These are phyloP conservation scores for Nemophila menziesii DNA, from an alignment of 257 asterid genomes.

Conservation along the genomic window DNA sequence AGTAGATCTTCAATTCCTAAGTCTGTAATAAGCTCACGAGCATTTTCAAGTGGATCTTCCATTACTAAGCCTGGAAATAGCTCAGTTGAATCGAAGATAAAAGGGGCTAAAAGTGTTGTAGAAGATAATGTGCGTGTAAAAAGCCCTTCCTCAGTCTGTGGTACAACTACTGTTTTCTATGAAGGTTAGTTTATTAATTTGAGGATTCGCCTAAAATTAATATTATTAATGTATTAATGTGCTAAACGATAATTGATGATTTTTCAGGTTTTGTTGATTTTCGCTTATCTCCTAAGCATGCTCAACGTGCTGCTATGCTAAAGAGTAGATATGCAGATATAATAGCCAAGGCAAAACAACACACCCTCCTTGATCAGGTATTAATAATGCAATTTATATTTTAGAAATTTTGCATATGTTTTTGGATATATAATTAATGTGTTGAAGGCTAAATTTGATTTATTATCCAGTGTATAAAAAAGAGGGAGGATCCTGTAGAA, in stretches of 20 bases:
- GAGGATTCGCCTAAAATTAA: not conserved
- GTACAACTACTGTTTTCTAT: no score
- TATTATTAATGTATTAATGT: not conserved
- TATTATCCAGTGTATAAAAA: slow-evolving; percentile 31
- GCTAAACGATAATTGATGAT: not conserved
- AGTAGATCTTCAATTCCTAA: slow-evolving; percentile 22
- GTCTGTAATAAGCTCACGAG: slow-evolving; percentile 16
- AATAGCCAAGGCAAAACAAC: slow-evolving; percentile 38
- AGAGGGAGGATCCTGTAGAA: slow-evolving; percentile 27
- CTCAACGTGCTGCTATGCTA: slow-evolving; percentile 66
- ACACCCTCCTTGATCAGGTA: not conserved
- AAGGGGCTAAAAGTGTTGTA: no score
- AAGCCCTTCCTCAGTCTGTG: no score
- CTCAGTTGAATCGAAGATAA: no score
- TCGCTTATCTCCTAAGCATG: slow-evolving; percentile 49
- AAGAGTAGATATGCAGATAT: slow-evolving; percentile 73
- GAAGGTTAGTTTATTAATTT: no score
- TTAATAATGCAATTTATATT: not conserved
- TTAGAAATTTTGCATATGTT: not conserved
- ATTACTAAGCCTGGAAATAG: no score
- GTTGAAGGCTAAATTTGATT: not conserved
- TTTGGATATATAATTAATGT: not conserved
- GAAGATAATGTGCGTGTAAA: no score
- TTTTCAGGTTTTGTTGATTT: slow-evolving; percentile 25
- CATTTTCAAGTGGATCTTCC: slow-evolving; percentile 16